phyloP scores from a whole-genome alignment of 768 basidiomycete species.

The Tremella mesenterica region DNA sequence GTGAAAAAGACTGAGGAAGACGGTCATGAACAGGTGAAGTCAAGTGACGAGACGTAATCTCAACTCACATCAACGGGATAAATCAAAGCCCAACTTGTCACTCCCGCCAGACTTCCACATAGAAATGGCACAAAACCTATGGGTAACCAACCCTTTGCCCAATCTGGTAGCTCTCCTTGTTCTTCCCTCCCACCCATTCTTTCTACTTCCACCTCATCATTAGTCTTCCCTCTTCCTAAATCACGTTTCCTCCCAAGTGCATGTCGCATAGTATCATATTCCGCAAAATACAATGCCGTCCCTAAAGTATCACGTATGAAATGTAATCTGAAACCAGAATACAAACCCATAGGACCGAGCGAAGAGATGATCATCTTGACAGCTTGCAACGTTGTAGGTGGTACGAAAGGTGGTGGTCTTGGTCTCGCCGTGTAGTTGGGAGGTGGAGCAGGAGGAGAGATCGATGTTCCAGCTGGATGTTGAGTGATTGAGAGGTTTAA shows the following conservation, averaged over 20 bases:
- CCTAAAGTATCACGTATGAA: constrained; percentile 84
- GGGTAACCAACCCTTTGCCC: constrained; percentile 59
- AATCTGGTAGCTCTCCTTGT: constrained; percentile 42
- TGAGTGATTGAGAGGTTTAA: constrained; percentile 3
- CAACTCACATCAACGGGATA: constrained; percentile 81
- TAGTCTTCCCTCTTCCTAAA: constrained; percentile 2
- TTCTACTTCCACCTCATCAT: constrained; percentile 9
- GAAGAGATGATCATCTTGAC: constrained; percentile 63
- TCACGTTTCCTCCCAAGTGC: constrained; percentile 57
- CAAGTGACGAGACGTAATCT: neutral
- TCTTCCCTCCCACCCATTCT: constrained; percentile 6
- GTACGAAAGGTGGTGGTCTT: constrained; percentile 47
- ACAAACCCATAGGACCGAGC: constrained; percentile 31
- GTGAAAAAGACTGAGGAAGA: neutral
- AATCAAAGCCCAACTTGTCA: constrained; percentile 66
- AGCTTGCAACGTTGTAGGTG: constrained; percentile 69
- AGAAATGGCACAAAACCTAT: constrained; percentile 79
- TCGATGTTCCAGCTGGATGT: constrained; percentile 18
- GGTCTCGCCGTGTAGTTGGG: neutral
- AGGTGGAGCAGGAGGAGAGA: constrained; percentile 5
- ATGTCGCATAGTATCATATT: constrained; percentile 87
- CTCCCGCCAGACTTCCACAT: constrained; percentile 82
- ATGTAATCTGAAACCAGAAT: constrained; percentile 75
- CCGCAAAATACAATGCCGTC: constrained; percentile 84
- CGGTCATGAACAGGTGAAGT: neutral